A percentile compares a stretch with the other conserved stretches of the same genome.
Conservation (phyloP, 352 stramenopile species). For the Globisporangium orthogonon region DNA sequence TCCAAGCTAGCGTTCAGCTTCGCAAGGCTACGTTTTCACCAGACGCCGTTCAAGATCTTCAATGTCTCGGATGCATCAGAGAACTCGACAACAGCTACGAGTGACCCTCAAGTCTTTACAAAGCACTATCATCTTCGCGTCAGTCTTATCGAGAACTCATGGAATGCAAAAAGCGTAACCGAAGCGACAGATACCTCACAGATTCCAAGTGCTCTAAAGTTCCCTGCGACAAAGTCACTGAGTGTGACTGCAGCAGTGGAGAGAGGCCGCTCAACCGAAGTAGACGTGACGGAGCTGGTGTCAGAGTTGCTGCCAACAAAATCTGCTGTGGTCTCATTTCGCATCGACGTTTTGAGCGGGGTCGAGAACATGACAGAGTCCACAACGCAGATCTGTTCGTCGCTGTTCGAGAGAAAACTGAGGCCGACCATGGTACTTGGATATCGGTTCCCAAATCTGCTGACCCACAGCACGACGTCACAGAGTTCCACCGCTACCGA, state of each 20-base stretch:
- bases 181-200: slow-evolving; percentile 6
- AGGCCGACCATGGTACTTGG: slow-evolving; percentile 32
- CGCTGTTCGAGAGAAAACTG: slow-evolving; percentile 46
- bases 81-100: slow-evolving; percentile 6
- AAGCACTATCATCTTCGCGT: slow-evolving; percentile 41
- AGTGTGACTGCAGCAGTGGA: slow-evolving; percentile 33
- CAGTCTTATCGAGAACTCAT: slow-evolving; percentile 40
- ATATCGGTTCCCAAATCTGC: slow-evolving; percentile 43
- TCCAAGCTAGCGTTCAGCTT: slow-evolving; percentile 24
- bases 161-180: slow-evolving; percentile 29
- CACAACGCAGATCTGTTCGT: slow-evolving; percentile 57
- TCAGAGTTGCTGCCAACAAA: slow-evolving; percentile 26
- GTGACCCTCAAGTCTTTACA: slow-evolving; percentile 24
- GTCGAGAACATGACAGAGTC: slow-evolving; percentile 15
- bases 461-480: slow-evolving; percentile 8
- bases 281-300: slow-evolving; percentile 50
- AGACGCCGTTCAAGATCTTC: slow-evolving; percentile 68
- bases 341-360: slow-evolving; percentile 41
- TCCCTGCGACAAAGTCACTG: slow-evolving; percentile 21
- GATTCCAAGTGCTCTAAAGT: slow-evolving; percentile 11
- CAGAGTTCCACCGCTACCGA: slow-evolving; percentile 37
- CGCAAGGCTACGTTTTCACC: slow-evolving; percentile 33
- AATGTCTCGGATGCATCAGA: slow-evolving; percentile 26
- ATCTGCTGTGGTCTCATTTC: slow-evolving; percentile 36
- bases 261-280: slow-evolving; percentile 34